Evolutionary conservation across 306 rosid genomes (phyloP).

Genomic region (Malus sieversii): DNA sequence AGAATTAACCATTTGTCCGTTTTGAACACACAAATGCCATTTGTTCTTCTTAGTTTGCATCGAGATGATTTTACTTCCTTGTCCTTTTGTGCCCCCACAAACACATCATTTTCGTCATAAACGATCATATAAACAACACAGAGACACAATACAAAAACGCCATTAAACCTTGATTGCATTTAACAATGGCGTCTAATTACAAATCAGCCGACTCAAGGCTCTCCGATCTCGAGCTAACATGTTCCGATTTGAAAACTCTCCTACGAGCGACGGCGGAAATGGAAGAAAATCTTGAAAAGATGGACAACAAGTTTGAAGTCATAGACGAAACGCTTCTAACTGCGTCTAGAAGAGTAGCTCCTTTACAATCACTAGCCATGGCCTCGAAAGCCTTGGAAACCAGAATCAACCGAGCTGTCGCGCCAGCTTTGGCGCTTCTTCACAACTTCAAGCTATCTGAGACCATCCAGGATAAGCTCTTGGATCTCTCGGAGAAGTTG

Average conservation of each 20-base stretch:
- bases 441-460: constrained; percentile 48
- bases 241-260: constrained; percentile 44
- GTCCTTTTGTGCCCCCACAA: constrained; percentile 32
- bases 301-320: constrained; percentile 40
- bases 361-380: constrained; percentile 70
- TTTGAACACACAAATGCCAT: constrained; percentile 37
- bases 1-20: constrained; percentile 25
- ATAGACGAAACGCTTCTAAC: constrained; percentile 42
- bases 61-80: constrained; percentile 21
- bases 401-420: constrained; percentile 58
- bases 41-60: constrained; percentile 54
- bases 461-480: constrained; percentile 42
- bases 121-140: background rate
- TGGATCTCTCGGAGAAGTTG: constrained; percentile 32
- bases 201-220: constrained; percentile 19
- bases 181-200: constrained; percentile 27
- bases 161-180: background rate
- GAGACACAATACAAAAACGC: background rate
- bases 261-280: constrained; percentile 34
- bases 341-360: constrained; percentile 48
- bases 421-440: constrained; percentile 62
- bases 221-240: constrained; percentile 39
- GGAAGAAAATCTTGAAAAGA: constrained; percentile 32
- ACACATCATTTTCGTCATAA: constrained; percentile 9
- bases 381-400: constrained; percentile 74